Conservation (phyloP, 345 rosid genomes). For the Eucalyptus albens region DNA sequence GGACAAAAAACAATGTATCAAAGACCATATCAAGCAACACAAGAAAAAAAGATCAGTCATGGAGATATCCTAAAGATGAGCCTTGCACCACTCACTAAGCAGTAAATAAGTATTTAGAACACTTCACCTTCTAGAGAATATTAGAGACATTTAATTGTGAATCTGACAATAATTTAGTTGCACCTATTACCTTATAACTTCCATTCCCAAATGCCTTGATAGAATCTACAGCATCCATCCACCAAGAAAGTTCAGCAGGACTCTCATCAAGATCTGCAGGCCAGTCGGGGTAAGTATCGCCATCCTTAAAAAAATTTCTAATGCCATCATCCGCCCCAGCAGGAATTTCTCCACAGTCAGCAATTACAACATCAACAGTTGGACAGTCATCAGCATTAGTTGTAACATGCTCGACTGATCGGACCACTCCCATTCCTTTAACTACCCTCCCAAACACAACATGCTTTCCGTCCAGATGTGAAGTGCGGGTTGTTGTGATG, state of each 20-base stretch:
- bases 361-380: conserved; percentile 37
- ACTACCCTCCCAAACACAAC: conserved; percentile 84
- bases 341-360: conserved; percentile 73
- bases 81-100: neutral
- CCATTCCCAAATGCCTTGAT: conserved; percentile 74
- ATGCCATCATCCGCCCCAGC: conserved; percentile 76
- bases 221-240: conserved; percentile 77
- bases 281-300: conserved; percentile 89
- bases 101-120: neutral
- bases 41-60: neutral
- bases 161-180: neutral
- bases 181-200: conserved; percentile 46
- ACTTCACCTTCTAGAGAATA: neutral
- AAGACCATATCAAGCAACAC: neutral
- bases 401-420: conserved; percentile 65
- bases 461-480: conserved; percentile 90
- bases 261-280: conserved; percentile 68
- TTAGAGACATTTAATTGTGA: neutral
- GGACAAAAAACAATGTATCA: neutral
- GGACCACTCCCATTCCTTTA: conserved; percentile 94
- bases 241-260: conserved; percentile 68
- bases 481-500: conserved; percentile 72
- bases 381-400: conserved; percentile 48
- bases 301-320: conserved; percentile 73
- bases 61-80: neutral